These are phyloP conservation scores for Hevea brasiliensis DNA, from an alignment of 345 rosid genomes.

Conservation along the genomic window DNA sequence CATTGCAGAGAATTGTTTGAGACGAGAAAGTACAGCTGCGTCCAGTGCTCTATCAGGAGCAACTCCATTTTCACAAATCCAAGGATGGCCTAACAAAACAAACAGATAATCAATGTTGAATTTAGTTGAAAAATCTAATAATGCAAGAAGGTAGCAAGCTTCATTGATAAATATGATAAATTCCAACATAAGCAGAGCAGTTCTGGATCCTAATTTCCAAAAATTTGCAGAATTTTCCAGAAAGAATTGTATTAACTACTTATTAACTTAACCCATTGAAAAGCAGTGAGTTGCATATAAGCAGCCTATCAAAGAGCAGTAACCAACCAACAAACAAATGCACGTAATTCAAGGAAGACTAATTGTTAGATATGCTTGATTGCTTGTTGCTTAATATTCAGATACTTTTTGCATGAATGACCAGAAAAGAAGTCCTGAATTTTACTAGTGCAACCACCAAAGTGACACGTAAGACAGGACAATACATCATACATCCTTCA, in stretches of 20 bases:
- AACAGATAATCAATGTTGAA: constrained; percentile 3
- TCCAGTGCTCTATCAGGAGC: constrained; percentile 94
- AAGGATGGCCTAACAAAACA: constrained; percentile 76
- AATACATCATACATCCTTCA: background rate
- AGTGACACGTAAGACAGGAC: background rate
- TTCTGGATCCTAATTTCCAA: constrained; percentile 7
- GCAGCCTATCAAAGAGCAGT: constrained; percentile 5
- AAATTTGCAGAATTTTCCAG: background rate
- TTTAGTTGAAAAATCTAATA: constrained; percentile 6
- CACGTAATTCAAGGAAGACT: background rate
- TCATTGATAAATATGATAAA: background rate
- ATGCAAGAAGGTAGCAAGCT: background rate
- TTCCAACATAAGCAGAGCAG: background rate
- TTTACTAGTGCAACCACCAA: background rate
- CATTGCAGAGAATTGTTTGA: constrained; percentile 97
- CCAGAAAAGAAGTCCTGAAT: background rate
- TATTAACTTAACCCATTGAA: background rate
- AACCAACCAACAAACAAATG: no score
- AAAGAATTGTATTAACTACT: constrained; percentile 2
- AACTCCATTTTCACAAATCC: constrained; percentile 98
- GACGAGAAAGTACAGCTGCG: constrained; percentile 96
- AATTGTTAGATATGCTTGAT: background rate
- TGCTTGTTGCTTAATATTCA: background rate
- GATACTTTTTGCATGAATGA: background rate
- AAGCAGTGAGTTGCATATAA: background rate